Percentiles rank a stretch among this genome's conserved stretches.
Evolutionary conservation across 2,329 filamentous ascomycete species (phyloP).

Genomic region (Pseudogymnoascus sp.): DNA sequence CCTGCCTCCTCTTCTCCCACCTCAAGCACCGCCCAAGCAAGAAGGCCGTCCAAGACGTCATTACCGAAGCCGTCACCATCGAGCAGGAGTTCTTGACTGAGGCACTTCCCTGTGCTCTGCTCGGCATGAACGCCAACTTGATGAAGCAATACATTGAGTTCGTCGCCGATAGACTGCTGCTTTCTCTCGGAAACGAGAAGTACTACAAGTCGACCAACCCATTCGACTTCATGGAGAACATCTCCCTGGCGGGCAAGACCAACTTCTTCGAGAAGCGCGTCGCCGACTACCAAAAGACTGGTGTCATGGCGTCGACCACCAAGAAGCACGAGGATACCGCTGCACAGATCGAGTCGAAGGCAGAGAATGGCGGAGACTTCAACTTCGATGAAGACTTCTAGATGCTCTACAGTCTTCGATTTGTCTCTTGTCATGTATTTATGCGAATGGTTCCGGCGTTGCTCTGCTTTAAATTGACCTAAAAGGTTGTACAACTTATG

Average conservation of each 20-base stretch:
- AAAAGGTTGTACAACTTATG: constrained; percentile 8
- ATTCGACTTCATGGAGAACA: constrained; percentile 99
- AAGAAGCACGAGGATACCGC: constrained; percentile 51
- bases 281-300: constrained; percentile 98
- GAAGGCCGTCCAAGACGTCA: constrained; percentile 75
- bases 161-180: constrained; percentile 87
- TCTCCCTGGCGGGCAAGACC: constrained; percentile 96
- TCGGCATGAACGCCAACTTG: constrained; percentile 93
- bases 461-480: constrained; percentile 6
- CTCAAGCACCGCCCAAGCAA: constrained; percentile 84
- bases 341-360: constrained; percentile 43
- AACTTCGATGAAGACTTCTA: constrained; percentile 96
- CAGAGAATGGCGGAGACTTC: constrained; percentile 69
- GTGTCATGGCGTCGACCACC: constrained; percentile 91
- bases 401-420: constrained; percentile 29
- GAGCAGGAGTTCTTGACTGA: constrained; percentile 98
- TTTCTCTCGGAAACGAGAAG: constrained; percentile 91
- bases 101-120: constrained; percentile 81
- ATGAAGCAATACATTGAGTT: constrained; percentile 99
- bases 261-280: constrained; percentile 99
- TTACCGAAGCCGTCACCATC: constrained; percentile 86
- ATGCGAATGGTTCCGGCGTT: constrained; percentile 8
- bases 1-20: constrained; percentile 95
- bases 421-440: background rate
- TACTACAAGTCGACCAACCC: constrained; percentile 89